phyloP scores from a whole-genome alignment of 495 filamentous ascomycete genomes.

The Aspergillus biplanus region DNA sequence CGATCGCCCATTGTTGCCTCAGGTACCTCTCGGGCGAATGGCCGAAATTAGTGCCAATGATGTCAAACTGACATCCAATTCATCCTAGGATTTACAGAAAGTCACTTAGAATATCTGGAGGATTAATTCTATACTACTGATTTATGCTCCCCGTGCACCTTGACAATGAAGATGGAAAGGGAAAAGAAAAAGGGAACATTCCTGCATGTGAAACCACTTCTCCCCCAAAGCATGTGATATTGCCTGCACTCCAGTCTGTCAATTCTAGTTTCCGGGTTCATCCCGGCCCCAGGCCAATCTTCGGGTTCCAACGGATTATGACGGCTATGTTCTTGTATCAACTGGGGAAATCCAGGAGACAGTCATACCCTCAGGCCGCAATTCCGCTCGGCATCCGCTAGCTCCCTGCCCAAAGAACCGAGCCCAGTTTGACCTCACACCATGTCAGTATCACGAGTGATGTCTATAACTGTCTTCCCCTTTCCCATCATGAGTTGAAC shows the following conservation, averaged over 20 bases:
- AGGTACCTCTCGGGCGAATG: neutral
- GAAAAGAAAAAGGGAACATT: neutral
- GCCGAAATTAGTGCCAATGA: neutral
- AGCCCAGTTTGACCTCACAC: slow-evolving; percentile 45
- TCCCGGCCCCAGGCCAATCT: slow-evolving; percentile 5
- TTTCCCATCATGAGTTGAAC: neutral
- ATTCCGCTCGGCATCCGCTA: neutral
- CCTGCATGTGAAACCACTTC: slow-evolving; percentile 17
- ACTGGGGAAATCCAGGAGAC: neutral
- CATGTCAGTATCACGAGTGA: slow-evolving; percentile 20
- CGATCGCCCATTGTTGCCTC: slow-evolving; percentile 3
- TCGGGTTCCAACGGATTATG: slow-evolving; percentile 20
- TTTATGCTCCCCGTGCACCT: neutral
- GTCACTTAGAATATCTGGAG: neutral
- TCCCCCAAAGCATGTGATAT: slow-evolving; percentile 20
- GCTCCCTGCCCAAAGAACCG: neutral
- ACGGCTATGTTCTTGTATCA: neutral
- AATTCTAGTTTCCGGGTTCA: slow-evolving; percentile 12
- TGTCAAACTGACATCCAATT: neutral
- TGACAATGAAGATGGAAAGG: neutral
- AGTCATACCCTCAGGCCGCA: slow-evolving; percentile 2
- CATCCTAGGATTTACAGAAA: neutral
- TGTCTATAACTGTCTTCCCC: neutral
- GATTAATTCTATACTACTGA: neutral
- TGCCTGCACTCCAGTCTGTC: neutral